These are phyloP conservation scores for Mycena floridula DNA, from an alignment of 768 basidiomycete species.

Conservation along the genomic window DNA sequence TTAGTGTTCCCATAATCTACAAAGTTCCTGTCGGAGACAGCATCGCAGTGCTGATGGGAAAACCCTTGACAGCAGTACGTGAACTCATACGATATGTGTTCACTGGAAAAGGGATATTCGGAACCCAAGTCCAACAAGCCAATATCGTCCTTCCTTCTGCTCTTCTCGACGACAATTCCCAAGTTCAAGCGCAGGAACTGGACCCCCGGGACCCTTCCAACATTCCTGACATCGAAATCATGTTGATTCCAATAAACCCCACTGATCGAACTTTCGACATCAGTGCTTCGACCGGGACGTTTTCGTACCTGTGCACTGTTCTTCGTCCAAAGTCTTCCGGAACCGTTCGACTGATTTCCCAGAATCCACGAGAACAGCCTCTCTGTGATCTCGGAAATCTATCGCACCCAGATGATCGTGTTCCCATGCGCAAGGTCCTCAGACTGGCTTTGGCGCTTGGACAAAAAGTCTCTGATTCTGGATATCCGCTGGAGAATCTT, in stretches of 20 bases:
- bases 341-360: conserved; percentile 17
- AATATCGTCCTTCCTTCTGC: conserved; percentile 23
- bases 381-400: conserved; percentile 23
- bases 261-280: conserved; percentile 8
- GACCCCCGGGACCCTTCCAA: conserved; percentile 15
- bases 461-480: conserved; percentile 14
- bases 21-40: conserved; percentile 26
- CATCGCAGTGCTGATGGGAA: conserved; percentile 17
- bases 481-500: conserved; percentile 17
- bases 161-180: conserved; percentile 16
- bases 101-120: conserved; percentile 26
- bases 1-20: conserved; percentile 27
- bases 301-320: conserved; percentile 13
- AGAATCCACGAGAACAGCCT: conserved; percentile 22
- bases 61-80: conserved; percentile 18
- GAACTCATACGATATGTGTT: conserved; percentile 27
- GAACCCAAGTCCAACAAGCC: conserved; percentile 22
- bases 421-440: conserved; percentile 19
- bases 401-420: conserved; percentile 17
- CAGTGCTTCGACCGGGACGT: conserved; percentile 14
- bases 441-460: conserved; percentile 16
- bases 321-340: conserved; percentile 17
- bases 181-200: conserved; percentile 3
- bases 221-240: conserved; percentile 36
- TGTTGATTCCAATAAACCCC: conserved; percentile 15